Conservation (phyloP, 2,329 filamentous ascomycete genomes). For the Ambrosiella cleistominuta region DNA sequence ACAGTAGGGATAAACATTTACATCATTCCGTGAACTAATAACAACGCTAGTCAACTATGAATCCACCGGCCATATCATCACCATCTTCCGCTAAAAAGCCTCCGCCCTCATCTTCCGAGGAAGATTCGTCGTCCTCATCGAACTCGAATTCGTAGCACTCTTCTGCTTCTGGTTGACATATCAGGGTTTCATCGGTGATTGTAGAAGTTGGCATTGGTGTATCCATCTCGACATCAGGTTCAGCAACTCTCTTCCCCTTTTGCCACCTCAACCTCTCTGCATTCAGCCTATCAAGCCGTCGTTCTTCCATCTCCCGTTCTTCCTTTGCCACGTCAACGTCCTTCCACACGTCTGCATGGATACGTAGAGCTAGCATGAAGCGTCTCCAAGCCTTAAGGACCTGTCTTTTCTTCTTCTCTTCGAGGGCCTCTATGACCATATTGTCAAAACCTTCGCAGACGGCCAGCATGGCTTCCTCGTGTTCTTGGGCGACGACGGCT, state of each 20-base stretch:
- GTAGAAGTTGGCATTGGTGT: no score
- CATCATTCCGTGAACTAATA: background rate
- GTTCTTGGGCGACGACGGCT: constrained; percentile 56
- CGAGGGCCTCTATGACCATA: constrained; percentile 43
- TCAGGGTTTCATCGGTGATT: no score
- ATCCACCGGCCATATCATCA: background rate
- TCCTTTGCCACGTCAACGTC: constrained; percentile 14
- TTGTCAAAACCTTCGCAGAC: constrained; percentile 52
- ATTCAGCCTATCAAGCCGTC: background rate
- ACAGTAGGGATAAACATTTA: background rate
- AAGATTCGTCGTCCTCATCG: constrained; percentile 4
- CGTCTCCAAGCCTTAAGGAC: constrained; percentile 49
- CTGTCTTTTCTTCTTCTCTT: constrained; percentile 54
- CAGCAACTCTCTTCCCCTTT: background rate
- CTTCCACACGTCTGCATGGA: constrained; percentile 46
- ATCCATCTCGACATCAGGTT: no score
- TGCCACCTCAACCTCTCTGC: background rate
- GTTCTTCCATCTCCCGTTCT: constrained; percentile 1
- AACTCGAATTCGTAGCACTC: background rate
- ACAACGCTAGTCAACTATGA: background rate
- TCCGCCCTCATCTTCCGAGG: background rate
- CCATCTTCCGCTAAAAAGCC: background rate
- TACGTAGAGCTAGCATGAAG: constrained; percentile 60
- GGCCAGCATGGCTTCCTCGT: constrained; percentile 51
- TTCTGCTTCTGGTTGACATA: background rate